These are phyloP conservation scores for Xylariales sp. DNA, from an alignment of 2,329 filamentous ascomycete species.

Conservation along the genomic window DNA sequence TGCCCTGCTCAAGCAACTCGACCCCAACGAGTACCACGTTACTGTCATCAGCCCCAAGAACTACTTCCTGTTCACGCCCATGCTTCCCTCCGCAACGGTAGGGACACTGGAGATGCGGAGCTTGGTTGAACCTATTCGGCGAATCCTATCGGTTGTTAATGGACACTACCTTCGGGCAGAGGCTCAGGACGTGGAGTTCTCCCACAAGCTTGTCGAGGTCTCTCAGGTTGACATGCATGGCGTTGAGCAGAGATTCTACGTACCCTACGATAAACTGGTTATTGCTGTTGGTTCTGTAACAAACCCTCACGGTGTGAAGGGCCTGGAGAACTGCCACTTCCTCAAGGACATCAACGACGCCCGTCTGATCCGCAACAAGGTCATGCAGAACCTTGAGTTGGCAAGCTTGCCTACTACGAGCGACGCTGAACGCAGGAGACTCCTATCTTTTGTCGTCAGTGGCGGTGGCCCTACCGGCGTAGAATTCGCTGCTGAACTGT, in stretches of 20 bases:
- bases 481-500: slow-evolving; percentile 95
- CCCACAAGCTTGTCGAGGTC: slow-evolving; percentile 84
- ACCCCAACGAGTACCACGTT: slow-evolving; percentile 90
- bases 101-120: slow-evolving; percentile 89
- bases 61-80: slow-evolving; percentile 97
- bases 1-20: slow-evolving; percentile 82
- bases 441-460: slow-evolving; percentile 93
- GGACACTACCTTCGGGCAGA: slow-evolving; percentile 88
- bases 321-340: slow-evolving; percentile 89
- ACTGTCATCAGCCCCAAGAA: slow-evolving; percentile 93
- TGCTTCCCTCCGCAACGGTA: slow-evolving; percentile 95
- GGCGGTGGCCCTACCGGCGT: slow-evolving; percentile 95
- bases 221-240: slow-evolving; percentile 68
- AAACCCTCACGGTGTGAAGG: slow-evolving; percentile 93
- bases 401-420: slow-evolving; percentile 89
- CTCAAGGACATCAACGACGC: slow-evolving; percentile 95
- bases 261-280: slow-evolving; percentile 96
- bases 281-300: slow-evolving; percentile 88
- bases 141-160: slow-evolving; percentile 70
- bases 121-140: slow-evolving; percentile 86
- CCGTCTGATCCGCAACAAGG: slow-evolving; percentile 78
- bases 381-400: slow-evolving; percentile 84
- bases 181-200: slow-evolving; percentile 88
- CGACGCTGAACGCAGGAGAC: slow-evolving; percentile 79
- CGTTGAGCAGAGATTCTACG: slow-evolving; percentile 77